Evolutionary conservation across 805 yeast species (phyloP).

Genomic region (Myxozyma melibiosi): DNA sequence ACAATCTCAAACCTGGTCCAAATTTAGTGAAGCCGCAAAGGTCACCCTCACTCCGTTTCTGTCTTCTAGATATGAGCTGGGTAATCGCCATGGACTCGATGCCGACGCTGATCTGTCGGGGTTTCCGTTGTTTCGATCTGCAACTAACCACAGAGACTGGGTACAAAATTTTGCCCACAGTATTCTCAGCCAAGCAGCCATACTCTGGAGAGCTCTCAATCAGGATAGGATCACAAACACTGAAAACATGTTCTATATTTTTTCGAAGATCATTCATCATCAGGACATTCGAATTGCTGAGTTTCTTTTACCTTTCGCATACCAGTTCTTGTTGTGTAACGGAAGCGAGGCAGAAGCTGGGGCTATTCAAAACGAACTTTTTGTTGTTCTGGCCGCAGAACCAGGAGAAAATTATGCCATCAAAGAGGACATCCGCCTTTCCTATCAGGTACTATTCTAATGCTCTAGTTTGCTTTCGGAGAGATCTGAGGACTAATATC

Average conservation of each 20-base stretch:
- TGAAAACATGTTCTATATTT: slow-evolving; percentile 51
- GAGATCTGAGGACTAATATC: not conserved
- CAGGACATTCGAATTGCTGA: slow-evolving; percentile 71
- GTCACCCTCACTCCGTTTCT: slow-evolving; percentile 75
- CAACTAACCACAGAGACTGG: slow-evolving; percentile 60
- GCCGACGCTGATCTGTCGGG: slow-evolving; percentile 42
- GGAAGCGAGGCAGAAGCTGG: slow-evolving; percentile 47
- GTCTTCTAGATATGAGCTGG: slow-evolving; percentile 69
- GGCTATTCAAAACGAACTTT: slow-evolving; percentile 61
- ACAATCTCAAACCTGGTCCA: slow-evolving; percentile 54
- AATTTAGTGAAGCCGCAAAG: slow-evolving; percentile 64
- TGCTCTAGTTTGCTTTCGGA: not conserved
- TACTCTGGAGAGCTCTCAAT: slow-evolving; percentile 39
- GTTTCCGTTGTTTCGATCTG: slow-evolving; percentile 64
- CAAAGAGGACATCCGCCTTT: slow-evolving; percentile 55
- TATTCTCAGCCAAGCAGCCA: slow-evolving; percentile 51
- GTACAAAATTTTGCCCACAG: slow-evolving; percentile 67
- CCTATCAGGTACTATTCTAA: slow-evolving; percentile 53
- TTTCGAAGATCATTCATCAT: slow-evolving; percentile 65
- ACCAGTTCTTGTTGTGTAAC: slow-evolving; percentile 62
- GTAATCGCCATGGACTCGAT: slow-evolving; percentile 33
- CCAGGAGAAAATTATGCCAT: not conserved
- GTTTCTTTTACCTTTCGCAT: slow-evolving; percentile 74
- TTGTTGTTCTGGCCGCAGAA: slow-evolving; percentile 49
- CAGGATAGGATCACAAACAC: not conserved